Evolutionary conservation across 106 monocot species (phyloP).

Genomic region (Xerophyta viscosa): DNA sequence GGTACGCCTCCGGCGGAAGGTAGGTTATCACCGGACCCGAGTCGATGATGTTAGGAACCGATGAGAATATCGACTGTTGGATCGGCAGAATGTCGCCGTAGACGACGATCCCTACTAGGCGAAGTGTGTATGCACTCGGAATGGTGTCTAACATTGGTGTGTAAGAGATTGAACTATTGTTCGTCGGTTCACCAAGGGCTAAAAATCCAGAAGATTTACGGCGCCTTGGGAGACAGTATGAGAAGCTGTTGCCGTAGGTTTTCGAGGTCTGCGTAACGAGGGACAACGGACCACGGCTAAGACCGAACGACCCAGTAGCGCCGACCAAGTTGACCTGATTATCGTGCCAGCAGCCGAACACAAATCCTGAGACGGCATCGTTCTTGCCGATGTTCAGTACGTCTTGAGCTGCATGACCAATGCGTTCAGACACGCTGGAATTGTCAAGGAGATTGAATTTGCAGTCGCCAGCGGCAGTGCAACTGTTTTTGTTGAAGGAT

Average conservation of each 20-base stretch:
- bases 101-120: constrained; percentile 21
- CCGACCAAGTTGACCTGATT: constrained; percentile 44
- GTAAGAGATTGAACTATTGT: constrained; percentile 1
- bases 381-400: constrained; percentile 10
- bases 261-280: constrained; percentile 28
- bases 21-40: constrained; percentile 57
- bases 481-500: constrained; percentile 15
- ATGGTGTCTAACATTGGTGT: constrained; percentile 32
- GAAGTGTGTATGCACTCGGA: constrained; percentile 27
- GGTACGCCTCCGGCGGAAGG: constrained; percentile 31
- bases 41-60: constrained; percentile 41
- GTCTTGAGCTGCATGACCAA: constrained; percentile 27
- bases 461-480: constrained; percentile 28
- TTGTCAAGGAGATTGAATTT: constrained; percentile 24
- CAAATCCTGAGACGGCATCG: constrained; percentile 12
- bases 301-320: constrained; percentile 45
- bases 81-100: constrained; percentile 11
- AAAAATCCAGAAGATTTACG: constrained; percentile 31
- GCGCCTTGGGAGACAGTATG: constrained; percentile 50
- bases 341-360: constrained; percentile 41
- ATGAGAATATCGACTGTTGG: constrained; percentile 7
- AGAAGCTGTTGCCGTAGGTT: constrained; percentile 30
- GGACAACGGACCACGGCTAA: constrained; percentile 28
- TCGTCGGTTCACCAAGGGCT: constrained; percentile 16
- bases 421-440: constrained; percentile 27